These are phyloP conservation scores for Rhizopogon sp. DNA, from an alignment of 768 basidiomycete species.

Conservation along the genomic window DNA sequence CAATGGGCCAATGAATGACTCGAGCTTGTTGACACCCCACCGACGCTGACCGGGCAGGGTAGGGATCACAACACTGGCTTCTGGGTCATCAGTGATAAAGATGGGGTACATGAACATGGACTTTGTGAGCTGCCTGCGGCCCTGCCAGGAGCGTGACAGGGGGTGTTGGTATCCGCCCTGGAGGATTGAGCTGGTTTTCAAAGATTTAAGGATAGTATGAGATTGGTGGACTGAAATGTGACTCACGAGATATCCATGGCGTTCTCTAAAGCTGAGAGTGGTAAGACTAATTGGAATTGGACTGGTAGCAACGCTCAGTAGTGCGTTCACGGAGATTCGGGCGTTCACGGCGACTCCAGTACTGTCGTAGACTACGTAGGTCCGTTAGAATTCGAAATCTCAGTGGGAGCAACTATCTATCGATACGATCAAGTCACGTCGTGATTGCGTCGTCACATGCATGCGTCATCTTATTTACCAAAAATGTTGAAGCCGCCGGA, in stretches of 20 bases:
- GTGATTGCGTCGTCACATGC: no score
- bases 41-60: conserved; percentile 82
- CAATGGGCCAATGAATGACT: conserved; percentile 80
- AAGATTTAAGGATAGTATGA: conserved; percentile 2
- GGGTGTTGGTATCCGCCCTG: conserved; percentile 96
- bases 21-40: conserved; percentile 93
- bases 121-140: conserved; percentile 73
- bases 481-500: no score
- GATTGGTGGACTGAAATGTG: conserved; percentile 27
- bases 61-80: conserved; percentile 73
- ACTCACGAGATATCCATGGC: not conserved
- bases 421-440: no score
- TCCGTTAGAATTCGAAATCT: no score
- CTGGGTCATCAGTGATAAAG: conserved; percentile 92
- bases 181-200: conserved; percentile 55
- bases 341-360: no score
- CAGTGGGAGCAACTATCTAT: no score
- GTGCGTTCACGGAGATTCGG: no score
- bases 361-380: no score
- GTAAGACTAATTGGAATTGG: no score
- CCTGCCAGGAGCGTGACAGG: conserved; percentile 84
- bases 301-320: no score
- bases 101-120: conserved; percentile 99
- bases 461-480: no score
- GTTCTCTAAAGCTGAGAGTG: no score